Evolutionary conservation across 2,329 filamentous ascomycete genomes (phyloP).

Genomic region (Fusarium sulawesiense): DNA sequence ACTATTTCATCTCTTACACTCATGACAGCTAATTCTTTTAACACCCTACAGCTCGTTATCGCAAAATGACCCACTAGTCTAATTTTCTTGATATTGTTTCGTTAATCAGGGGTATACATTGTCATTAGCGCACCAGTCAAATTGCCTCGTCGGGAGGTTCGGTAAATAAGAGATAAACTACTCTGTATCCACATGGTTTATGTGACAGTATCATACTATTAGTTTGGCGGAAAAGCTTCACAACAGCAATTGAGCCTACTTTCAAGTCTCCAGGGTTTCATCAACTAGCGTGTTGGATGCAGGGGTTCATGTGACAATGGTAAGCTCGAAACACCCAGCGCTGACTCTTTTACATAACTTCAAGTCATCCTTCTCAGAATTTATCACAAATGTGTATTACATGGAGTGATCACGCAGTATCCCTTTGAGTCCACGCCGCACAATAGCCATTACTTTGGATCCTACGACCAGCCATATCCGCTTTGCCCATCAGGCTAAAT

Average conservation of each 20-base stretch:
- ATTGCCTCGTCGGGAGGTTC: neutral
- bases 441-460: neutral
- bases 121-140: neutral
- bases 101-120: neutral
- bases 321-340: neutral
- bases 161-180: neutral
- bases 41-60: neutral
- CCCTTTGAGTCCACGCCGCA: neutral
- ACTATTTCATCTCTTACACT: too few species aligned
- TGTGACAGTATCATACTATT: neutral
- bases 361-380: neutral
- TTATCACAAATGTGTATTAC: neutral
- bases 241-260: slow-evolving; percentile 16
- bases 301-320: neutral
- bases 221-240: neutral
- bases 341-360: neutral
- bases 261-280: neutral
- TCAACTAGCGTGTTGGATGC: neutral
- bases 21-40: too few species aligned
- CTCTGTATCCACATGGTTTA: neutral
- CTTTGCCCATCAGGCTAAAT: slow-evolving; percentile 14
- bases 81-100: neutral
- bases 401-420: neutral
- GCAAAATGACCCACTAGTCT: neutral
- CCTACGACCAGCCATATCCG: neutral